Conservation (phyloP, 176 grass and related monocot species). For the Avena atlantica region DNA sequence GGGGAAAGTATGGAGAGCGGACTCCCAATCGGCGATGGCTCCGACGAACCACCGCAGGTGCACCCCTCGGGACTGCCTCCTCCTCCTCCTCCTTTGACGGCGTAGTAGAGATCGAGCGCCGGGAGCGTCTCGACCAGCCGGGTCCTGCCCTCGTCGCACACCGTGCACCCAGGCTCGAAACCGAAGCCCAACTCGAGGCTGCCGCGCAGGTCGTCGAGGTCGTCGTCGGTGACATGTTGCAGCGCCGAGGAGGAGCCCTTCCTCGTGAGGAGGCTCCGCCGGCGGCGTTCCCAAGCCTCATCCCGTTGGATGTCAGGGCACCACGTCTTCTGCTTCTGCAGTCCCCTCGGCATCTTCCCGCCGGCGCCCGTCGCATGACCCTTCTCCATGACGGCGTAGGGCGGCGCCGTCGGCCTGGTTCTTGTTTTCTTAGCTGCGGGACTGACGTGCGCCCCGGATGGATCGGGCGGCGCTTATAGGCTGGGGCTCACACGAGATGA, state of each 20-base stretch:
- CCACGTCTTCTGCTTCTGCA: conserved; percentile 88
- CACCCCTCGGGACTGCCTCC: not conserved
- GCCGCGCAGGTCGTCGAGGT: conserved; percentile 83
- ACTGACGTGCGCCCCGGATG: too few species aligned
- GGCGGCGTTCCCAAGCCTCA: conserved; percentile 73
- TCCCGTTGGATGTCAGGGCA: conserved; percentile 81
- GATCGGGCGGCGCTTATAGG: too few species aligned
- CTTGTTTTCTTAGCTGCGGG: too few species aligned
- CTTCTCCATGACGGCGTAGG: conserved; percentile 56
- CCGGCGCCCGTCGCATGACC: not conserved
- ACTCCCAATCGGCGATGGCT: conserved; percentile 67
- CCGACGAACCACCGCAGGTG: conserved; percentile 46
- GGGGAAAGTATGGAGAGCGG: conserved; percentile 67
- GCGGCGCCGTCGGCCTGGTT: not conserved
- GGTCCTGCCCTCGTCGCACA: conserved; percentile 52
- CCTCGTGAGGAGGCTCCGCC: conserved; percentile 44
- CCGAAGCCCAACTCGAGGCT: conserved; percentile 82
- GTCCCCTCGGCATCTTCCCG: conserved; percentile 15
- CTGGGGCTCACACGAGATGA: too few species aligned
- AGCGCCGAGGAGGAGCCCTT: not conserved
- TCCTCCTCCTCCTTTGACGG: conserved; percentile 29
- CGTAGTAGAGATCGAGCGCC: conserved; percentile 70
- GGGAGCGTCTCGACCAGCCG: conserved; percentile 72
- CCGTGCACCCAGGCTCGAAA: conserved; percentile 53
- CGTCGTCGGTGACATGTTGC: conserved; percentile 72